Evolutionary conservation across 202 grass and related monocot genomes (phyloP).

Genomic region (Saccharum hybrid): DNA sequence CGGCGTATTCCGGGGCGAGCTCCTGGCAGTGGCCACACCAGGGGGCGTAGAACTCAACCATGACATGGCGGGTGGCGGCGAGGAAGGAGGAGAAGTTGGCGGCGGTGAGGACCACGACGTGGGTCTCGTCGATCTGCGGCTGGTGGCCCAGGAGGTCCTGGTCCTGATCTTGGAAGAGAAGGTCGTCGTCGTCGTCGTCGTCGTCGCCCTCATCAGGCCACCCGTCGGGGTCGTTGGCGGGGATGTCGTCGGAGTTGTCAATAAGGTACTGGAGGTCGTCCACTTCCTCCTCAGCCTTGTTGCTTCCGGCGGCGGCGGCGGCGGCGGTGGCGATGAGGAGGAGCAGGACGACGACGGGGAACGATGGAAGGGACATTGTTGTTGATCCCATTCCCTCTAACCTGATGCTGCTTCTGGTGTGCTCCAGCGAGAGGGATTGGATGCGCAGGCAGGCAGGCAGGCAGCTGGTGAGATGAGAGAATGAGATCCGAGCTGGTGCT

Average conservation of each 20-base stretch:
- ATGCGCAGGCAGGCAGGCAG: too few relatives aligned
- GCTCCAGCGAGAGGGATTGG: background rate
- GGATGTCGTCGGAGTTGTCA: slow-evolving; percentile 48
- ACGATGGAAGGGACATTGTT: too few relatives aligned
- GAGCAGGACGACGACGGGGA: background rate
- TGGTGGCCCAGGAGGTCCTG: slow-evolving; percentile 11
- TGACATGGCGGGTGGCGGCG: slow-evolving; percentile 58
- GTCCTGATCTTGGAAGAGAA: slow-evolving; percentile 33
- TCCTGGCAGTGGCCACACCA: slow-evolving; percentile 86
- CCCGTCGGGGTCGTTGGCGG: slow-evolving; percentile 43
- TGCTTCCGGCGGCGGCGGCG: background rate
- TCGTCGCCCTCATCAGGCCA: slow-evolving; percentile 29
- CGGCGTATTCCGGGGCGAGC: slow-evolving; percentile 83
- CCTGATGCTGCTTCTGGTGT: background rate
- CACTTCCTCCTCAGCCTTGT: slow-evolving; percentile 6
- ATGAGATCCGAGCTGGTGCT: background rate
- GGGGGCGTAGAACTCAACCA: slow-evolving; percentile 97
- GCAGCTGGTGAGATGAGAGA: background rate
- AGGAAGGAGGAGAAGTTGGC: slow-evolving; percentile 84
- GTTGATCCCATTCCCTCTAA: background rate
- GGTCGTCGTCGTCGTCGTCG: slow-evolving; percentile 21
- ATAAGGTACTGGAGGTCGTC: slow-evolving; percentile 52
- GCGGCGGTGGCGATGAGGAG: slow-evolving; percentile 6
- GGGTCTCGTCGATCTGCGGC: slow-evolving; percentile 66
- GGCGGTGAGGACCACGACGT: slow-evolving; percentile 68